A percentile compares a stretch with the other conserved stretches of the same genome.
These are phyloP conservation scores for Leccinum olivaceoglutinosum DNA, from an alignment of 1,284 basidiomycete genomes.

Conservation along the genomic window DNA sequence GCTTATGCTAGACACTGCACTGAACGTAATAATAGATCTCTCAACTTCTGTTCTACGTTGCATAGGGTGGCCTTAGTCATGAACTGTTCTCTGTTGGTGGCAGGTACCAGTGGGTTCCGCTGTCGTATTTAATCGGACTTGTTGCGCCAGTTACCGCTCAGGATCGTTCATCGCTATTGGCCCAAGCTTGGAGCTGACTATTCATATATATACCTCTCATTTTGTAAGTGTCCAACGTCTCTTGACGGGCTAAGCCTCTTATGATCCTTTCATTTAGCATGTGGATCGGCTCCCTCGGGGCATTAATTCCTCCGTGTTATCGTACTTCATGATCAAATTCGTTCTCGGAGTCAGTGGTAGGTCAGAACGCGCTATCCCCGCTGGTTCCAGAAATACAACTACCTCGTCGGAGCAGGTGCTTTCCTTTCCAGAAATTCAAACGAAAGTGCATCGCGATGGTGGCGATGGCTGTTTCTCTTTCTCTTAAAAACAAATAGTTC, in stretches of 20 bases:
- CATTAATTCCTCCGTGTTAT: too few species aligned
- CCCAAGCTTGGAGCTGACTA: conserved; percentile 39
- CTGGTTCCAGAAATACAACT: too few species aligned
- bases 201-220: conserved; percentile 38
- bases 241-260: not conserved
- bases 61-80: conserved; percentile 60
- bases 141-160: conserved; percentile 51
- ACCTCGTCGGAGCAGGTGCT: too few species aligned
- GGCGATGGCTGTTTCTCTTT: too few species aligned
- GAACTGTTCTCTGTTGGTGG: conserved; percentile 49
- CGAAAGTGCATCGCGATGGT: too few species aligned
- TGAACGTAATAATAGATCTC: conserved; percentile 30
- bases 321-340: too few species aligned
- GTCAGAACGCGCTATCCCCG: too few species aligned
- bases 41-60: conserved; percentile 51
- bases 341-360: too few species aligned
- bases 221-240: conserved; percentile 24
- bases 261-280: conserved; percentile 13
- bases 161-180: conserved; percentile 42
- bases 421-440: too few species aligned
- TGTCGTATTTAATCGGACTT: conserved; percentile 50
- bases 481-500: too few species aligned
- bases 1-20: not conserved
- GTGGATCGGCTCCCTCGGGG: conserved; percentile 32
- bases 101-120: conserved; percentile 54